Evolutionary conservation across 2,329 filamentous ascomycete genomes (phyloP), one percentile per base, ranked within the genome.

Genomic region (Coniochaeta sp.): DNA sequence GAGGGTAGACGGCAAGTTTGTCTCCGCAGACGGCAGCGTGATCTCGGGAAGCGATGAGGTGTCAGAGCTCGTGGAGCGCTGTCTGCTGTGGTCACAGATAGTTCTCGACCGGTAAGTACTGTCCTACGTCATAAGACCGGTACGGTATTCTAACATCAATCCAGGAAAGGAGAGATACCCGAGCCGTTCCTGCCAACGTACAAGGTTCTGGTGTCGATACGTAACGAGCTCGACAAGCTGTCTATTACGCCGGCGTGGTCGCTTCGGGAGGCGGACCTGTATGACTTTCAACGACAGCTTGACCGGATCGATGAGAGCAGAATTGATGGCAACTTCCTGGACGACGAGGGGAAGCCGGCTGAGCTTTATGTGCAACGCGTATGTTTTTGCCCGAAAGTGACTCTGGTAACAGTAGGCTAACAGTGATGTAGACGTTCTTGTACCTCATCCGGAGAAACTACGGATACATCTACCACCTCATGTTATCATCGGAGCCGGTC

Each of bases 181-280:
- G 87, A 92, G 33, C 76, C 82, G 24, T 96, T 96, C 76, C 79
- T 81, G 57, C 77, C 84, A n/a, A 81, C 79, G 48, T 96, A 96
- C 65, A 82, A 91, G 50, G 81, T 83, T 27, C 77, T 99, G 7
- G 75, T 91, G 35, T 82, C 84, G 22, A 95, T 97, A 59, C 85
- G 91, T 53, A 96, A 94, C 65, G 86, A 94, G 55, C 80, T 99
- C 18, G 94, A 99, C 65, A 94, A 94, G 61, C 77, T 97, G 50
- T 90, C 89, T 3, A 79, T 99, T 52, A 97, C 94, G 1, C 91
- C 97, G 66, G 91, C 94, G 2, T 99, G 94, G 94, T 96, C 94
- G 3, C 77, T 99, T 16, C 86, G 94, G 57, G 94, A 99, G 71
- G 96, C 94, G 1, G 94, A 99, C 66, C 76, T 99, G 6, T 99